Conservation (phyloP, 2,329 filamentous ascomycete genomes). For the Colletotrichum magnum region DNA sequence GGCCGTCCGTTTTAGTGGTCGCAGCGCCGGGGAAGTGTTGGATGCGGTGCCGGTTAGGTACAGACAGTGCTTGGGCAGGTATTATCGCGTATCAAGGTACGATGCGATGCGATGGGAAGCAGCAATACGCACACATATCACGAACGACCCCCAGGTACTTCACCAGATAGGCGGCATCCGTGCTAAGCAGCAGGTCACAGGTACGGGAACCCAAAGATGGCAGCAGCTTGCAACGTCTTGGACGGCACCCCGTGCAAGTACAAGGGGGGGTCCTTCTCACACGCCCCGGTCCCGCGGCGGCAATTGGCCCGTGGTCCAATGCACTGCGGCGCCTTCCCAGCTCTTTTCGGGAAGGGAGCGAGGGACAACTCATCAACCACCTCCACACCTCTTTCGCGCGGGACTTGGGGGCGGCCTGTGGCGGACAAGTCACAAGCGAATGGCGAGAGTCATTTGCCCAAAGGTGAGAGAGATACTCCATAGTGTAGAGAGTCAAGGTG, state of each 20-base stretch:
- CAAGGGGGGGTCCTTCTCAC: constrained; percentile 27
- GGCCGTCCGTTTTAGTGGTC: constrained; percentile 25
- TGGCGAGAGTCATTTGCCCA: background rate
- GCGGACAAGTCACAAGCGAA: background rate
- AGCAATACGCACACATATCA: constrained; percentile 2
- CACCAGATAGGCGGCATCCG: no score
- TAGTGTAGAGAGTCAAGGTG: background rate
- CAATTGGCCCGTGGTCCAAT: constrained; percentile 35
- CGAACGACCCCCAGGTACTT: background rate
- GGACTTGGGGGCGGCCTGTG: constrained; percentile 11
- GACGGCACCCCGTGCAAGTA: constrained; percentile 5
- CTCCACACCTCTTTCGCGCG: constrained; percentile 32
- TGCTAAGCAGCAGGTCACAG: no score
- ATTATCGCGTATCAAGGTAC: background rate
- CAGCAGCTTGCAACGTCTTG: background rate
- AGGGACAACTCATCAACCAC: constrained; percentile 39
- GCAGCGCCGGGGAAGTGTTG: background rate
- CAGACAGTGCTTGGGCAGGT: no score
- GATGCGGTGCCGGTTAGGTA: no score
- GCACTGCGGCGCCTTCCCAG: constrained; percentile 18
- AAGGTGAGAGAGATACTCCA: background rate
- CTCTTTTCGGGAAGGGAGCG: constrained; percentile 39
- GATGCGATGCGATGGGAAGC: background rate
- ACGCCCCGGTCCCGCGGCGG: constrained; percentile 36
- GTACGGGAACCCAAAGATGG: no score